These are phyloP conservation scores for Turritis glabra DNA, from an alignment of 345 rosid genomes.

Conservation along the genomic window DNA sequence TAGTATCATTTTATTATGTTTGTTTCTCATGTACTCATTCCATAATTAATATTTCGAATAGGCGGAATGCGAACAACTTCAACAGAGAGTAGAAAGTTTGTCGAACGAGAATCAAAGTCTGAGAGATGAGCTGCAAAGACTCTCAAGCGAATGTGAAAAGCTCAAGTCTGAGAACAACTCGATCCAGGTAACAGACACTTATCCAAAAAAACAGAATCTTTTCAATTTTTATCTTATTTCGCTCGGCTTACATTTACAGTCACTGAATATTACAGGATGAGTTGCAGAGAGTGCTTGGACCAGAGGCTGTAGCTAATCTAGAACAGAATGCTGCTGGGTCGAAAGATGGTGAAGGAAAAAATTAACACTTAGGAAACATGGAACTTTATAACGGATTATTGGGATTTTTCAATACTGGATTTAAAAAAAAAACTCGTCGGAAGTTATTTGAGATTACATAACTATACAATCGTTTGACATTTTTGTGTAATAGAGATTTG, in stretches of 20 bases:
- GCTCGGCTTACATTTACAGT: neutral
- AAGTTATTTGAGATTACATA: slow-evolving; percentile 29
- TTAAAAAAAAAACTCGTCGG: neutral
- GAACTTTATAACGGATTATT: slow-evolving; percentile 16
- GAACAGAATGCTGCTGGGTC: slow-evolving; percentile 50
- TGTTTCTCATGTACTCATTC: slow-evolving; percentile 8
- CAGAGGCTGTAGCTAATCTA: slow-evolving; percentile 70
- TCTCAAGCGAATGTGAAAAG: slow-evolving; percentile 85
- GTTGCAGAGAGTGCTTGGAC: slow-evolving; percentile 63
- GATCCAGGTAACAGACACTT: slow-evolving; percentile 57
- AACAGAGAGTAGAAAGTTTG: slow-evolving; percentile 68
- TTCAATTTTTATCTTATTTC: neutral
- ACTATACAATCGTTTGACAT: slow-evolving; percentile 35
- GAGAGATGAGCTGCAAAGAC: slow-evolving; percentile 77
- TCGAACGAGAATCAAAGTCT: slow-evolving; percentile 62
- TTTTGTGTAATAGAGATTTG: slow-evolving; percentile 32
- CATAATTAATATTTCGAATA: slow-evolving; percentile 12
- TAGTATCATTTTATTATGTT: neutral
- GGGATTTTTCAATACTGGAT: slow-evolving; percentile 10
- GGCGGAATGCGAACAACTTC: slow-evolving; percentile 97
- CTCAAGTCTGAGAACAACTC: slow-evolving; percentile 79
- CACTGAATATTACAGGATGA: slow-evolving; percentile 61
- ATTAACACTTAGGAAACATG: slow-evolving; percentile 35
- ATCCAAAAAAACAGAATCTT: neutral
- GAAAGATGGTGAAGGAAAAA: slow-evolving; percentile 43